phyloP scores from a whole-genome alignment of 495 filamentous ascomycete species.

The Trichocladium uniseriatum region DNA sequence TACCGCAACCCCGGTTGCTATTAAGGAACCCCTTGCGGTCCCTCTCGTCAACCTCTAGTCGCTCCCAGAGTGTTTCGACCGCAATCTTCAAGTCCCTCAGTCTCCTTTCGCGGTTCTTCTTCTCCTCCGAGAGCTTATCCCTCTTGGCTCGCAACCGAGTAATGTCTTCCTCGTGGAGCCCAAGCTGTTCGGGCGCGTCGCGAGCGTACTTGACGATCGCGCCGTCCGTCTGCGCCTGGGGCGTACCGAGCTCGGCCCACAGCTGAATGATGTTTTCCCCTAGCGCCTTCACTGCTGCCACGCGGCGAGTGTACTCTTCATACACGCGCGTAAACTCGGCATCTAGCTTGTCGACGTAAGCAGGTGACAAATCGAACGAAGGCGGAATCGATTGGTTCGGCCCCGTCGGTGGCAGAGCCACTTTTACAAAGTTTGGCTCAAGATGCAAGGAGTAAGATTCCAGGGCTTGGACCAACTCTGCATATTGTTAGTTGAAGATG shows the following conservation, averaged over 20 bases:
- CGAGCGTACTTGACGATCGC: slow-evolving; percentile 80
- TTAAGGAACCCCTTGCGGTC: slow-evolving; percentile 77
- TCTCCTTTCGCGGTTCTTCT: slow-evolving; percentile 72
- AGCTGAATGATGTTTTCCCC: slow-evolving; percentile 82
- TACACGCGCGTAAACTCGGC: slow-evolving; percentile 87
- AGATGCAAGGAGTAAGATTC: slow-evolving; percentile 93
- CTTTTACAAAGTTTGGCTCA: slow-evolving; percentile 71
- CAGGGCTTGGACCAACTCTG: slow-evolving; percentile 86
- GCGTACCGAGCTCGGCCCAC: slow-evolving; percentile 90
- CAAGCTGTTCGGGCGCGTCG: slow-evolving; percentile 85
- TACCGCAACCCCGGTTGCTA: slow-evolving; percentile 61
- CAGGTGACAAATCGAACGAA: slow-evolving; percentile 76
- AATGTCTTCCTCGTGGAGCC: slow-evolving; percentile 79
- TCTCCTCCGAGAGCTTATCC: slow-evolving; percentile 88
- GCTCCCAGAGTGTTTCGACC: slow-evolving; percentile 81
- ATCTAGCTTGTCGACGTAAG: slow-evolving; percentile 82
- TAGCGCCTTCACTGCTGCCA: slow-evolving; percentile 61
- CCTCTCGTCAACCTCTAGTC: slow-evolving; percentile 68
- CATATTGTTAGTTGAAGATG: slow-evolving; percentile 8
- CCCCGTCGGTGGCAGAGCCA: slow-evolving; percentile 71
- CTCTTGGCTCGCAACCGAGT: slow-evolving; percentile 58
- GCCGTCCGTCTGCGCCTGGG: slow-evolving; percentile 83
- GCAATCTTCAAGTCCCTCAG: slow-evolving; percentile 63
- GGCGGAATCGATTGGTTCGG: slow-evolving; percentile 65
- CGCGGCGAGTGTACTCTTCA: slow-evolving; percentile 81